Evolutionary conservation across 2,329 filamentous ascomycete species (phyloP).

Genomic region (Pseudocercospora cruenta): DNA sequence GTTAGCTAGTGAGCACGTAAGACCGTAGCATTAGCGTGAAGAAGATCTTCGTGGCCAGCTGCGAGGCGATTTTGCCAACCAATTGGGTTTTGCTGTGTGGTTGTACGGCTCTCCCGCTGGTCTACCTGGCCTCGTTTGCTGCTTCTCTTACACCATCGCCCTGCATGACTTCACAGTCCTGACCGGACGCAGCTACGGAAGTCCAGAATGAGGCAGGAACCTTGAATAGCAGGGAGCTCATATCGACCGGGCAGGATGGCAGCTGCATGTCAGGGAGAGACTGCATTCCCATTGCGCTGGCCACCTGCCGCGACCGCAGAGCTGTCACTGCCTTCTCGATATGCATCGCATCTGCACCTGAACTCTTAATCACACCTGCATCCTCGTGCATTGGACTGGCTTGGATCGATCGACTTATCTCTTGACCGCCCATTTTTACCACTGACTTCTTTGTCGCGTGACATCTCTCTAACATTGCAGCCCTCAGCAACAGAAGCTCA

Average conservation of each 20-base stretch:
- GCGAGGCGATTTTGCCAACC: background rate
- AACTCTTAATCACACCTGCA: background rate
- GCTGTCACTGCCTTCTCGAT: background rate
- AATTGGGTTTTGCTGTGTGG: too few species aligned
- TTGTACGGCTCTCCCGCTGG: too few species aligned
- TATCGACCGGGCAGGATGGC: background rate
- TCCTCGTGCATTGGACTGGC: background rate
- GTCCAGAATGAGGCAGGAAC: too few species aligned
- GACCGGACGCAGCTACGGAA: too few species aligned
- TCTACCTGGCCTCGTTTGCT: too few species aligned
- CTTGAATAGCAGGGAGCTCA: too few species aligned
- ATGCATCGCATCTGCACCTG: background rate
- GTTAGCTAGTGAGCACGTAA: background rate
- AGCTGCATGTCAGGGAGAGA: background rate
- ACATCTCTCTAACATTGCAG: too few species aligned
- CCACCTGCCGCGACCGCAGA: background rate
- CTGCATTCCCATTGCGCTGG: background rate
- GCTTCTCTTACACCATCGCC: too few species aligned
- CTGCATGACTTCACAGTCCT: too few species aligned
- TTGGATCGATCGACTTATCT: background rate
- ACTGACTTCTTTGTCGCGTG: too few species aligned
- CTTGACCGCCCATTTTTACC: too few species aligned
- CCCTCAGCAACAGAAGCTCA: too few species aligned
- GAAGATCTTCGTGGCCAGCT: background rate
- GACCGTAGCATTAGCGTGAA: background rate